phyloP scores from a whole-genome alignment of 805 yeast genomes.

The Candida fluviatilis region DNA sequence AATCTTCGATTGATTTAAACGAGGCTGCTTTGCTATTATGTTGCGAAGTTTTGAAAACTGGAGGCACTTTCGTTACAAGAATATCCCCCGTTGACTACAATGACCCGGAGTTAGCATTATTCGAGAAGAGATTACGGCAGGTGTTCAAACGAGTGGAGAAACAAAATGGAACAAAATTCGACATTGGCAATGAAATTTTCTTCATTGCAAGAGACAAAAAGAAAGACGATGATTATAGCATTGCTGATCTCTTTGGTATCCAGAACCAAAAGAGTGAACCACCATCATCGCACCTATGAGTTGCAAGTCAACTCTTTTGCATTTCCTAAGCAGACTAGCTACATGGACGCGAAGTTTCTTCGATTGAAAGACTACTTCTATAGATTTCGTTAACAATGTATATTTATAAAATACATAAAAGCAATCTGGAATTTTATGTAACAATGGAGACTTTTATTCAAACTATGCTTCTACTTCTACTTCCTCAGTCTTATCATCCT shows the following conservation, averaged over 20 bases:
- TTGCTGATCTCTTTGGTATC: constrained; percentile 1
- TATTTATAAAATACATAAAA: neutral
- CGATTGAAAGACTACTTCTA: too few relatives aligned
- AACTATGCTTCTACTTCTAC: constrained; percentile 19
- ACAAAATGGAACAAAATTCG: constrained; percentile 6
- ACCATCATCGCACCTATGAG: too few relatives aligned
- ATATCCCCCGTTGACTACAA: constrained; percentile 18
- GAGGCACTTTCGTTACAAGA: constrained; percentile 30
- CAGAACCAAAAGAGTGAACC: neutral
- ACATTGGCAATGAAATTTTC: constrained; percentile 16
- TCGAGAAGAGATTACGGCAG: constrained; percentile 17
- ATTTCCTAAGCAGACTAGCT: too few relatives aligned
- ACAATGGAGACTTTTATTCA: neutral
- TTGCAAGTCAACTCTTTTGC: too few relatives aligned
- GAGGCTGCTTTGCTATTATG: constrained; percentile 34
- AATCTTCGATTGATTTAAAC: constrained; percentile 34
- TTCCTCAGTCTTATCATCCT: too few relatives aligned
- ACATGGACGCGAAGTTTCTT: neutral
- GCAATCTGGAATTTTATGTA: neutral
- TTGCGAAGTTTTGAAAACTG: constrained; percentile 23
- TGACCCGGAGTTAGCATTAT: constrained; percentile 27
- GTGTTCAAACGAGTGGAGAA: constrained; percentile 25
- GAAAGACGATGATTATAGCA: constrained; percentile 9
- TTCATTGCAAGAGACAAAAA: constrained; percentile 25
- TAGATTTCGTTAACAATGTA: neutral